Conservation (phyloP, 2,329 filamentous ascomycete species). For the Macrophomina pseudophaseolina region DNA sequence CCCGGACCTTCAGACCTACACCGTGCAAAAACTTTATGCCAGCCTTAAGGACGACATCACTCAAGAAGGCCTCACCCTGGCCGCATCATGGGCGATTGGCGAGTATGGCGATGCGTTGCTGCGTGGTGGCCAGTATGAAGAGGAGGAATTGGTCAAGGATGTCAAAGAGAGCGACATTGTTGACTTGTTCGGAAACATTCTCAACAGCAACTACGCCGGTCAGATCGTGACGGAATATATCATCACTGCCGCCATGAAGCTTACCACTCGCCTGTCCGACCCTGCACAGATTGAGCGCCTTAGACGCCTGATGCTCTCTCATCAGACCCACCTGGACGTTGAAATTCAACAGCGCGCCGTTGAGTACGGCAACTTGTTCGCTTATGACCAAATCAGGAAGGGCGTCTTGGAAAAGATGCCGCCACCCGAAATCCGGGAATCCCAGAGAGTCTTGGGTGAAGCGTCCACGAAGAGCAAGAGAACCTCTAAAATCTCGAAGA, state of each 20-base stretch:
- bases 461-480: conserved; percentile 59
- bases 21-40: conserved; percentile 90
- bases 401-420: conserved; percentile 98
- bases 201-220: conserved; percentile 92
- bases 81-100: conserved; percentile 95
- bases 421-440: conserved; percentile 93
- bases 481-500: conserved; percentile 69
- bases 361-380: conserved; percentile 94
- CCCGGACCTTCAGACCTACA: conserved; percentile 92
- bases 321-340: conserved; percentile 87
- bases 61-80: conserved; percentile 91
- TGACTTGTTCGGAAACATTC: conserved; percentile 87
- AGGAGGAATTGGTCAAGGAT: conserved; percentile 82
- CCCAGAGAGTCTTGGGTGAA: conserved; percentile 87
- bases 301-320: conserved; percentile 74
- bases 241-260: conserved; percentile 90
- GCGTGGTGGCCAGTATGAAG: conserved; percentile 87
- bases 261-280: conserved; percentile 86
- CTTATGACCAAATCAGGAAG: conserved; percentile 81
- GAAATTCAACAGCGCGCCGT: conserved; percentile 96
- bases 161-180: conserved; percentile 90
- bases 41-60: conserved; percentile 95
- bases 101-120: conserved; percentile 94
- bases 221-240: conserved; percentile 96
- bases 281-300: conserved; percentile 85